Evolutionary conservation across 257 asterid genomes (phyloP).

Genomic region (Lavandula angustifolia): DNA sequence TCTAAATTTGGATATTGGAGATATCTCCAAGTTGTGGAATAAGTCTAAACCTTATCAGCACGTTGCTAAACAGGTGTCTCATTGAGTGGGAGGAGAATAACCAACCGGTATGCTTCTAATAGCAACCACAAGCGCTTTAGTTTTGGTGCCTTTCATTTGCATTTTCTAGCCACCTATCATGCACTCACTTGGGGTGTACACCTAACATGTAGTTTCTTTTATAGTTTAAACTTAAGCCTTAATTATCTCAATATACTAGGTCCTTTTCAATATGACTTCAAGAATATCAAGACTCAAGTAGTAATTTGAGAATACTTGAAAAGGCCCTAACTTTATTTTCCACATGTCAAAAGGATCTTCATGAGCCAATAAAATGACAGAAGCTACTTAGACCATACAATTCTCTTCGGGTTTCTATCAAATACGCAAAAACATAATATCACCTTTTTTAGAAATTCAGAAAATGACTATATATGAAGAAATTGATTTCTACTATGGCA

Average conservation of each 20-base stretch:
- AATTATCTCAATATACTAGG: too few relatives aligned
- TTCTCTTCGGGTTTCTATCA: neutral
- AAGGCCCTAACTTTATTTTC: too few relatives aligned
- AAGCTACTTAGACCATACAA: neutral
- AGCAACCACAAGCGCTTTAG: slow-evolving; percentile 1
- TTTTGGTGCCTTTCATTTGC: neutral
- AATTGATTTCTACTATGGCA: neutral
- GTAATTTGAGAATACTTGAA: too few relatives aligned
- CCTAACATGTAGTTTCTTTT: neutral
- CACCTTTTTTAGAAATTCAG: slow-evolving; percentile 1
- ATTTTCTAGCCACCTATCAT: neutral
- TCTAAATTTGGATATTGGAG: slow-evolving; percentile 31
- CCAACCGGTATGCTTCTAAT: slow-evolving; percentile 40
- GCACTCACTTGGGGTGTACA: slow-evolving; percentile 20
- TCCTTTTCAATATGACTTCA: too few relatives aligned
- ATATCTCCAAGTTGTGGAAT: slow-evolving; percentile 31
- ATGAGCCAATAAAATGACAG: too few relatives aligned
- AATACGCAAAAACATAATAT: neutral
- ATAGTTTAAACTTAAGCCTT: neutral
- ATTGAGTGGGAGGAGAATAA: slow-evolving; percentile 43
- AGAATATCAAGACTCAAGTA: too few relatives aligned
- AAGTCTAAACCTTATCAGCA: slow-evolving; percentile 33
- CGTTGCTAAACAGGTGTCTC: slow-evolving; percentile 34
- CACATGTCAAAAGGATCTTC: too few relatives aligned
- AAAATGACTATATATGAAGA: slow-evolving; percentile 8